phyloP scores from a whole-genome alignment of 163 green algal species.

The Scenedesmus sp. region DNA sequence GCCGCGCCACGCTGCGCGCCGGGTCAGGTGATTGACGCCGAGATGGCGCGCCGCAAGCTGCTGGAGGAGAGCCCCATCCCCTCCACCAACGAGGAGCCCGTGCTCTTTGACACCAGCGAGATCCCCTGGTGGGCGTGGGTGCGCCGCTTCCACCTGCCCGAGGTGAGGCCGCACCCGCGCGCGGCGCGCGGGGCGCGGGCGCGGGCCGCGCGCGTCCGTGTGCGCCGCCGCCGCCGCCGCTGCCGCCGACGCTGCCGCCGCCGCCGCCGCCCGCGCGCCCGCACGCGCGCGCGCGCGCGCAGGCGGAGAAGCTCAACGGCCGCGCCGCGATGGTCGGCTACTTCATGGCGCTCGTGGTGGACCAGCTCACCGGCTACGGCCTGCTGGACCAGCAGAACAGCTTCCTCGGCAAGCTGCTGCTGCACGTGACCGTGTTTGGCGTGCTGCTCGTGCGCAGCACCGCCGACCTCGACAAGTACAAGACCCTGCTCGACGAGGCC shows the following conservation, averaged over 20 bases:
- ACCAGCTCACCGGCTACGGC: conserved; percentile 83
- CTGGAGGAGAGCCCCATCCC: conserved; percentile 89
- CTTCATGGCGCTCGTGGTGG: conserved; percentile 86
- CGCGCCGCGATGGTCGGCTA: conserved; percentile 98
- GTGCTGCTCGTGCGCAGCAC: conserved; percentile 75
- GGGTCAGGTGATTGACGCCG: conserved; percentile 88
- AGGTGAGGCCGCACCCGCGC: conserved; percentile 64
- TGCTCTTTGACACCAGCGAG: conserved; percentile 94
- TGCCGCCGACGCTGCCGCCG: not conserved
- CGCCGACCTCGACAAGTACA: conserved; percentile 86
- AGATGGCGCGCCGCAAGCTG: conserved; percentile 93
- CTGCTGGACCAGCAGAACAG: conserved; percentile 93
- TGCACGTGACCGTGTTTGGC: conserved; percentile 91
- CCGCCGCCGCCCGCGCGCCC: too few relatives aligned
- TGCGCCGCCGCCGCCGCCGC: too few relatives aligned
- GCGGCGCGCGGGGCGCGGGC: too few relatives aligned
- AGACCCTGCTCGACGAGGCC: conserved; percentile 92
- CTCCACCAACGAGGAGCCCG: conserved; percentile 91
- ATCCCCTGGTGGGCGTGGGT: conserved; percentile 99
- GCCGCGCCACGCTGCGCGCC: not conserved
- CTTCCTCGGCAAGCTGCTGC: conserved; percentile 96
- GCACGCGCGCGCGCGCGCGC: not conserved
- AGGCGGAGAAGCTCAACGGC: conserved; percentile 98
- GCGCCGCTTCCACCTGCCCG: conserved; percentile 96
- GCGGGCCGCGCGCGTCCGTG: too few relatives aligned